phyloP scores from a whole-genome alignment of 225 moss, liverwort and hornwort species.

The Pseudisothecium myosuroides region DNA sequence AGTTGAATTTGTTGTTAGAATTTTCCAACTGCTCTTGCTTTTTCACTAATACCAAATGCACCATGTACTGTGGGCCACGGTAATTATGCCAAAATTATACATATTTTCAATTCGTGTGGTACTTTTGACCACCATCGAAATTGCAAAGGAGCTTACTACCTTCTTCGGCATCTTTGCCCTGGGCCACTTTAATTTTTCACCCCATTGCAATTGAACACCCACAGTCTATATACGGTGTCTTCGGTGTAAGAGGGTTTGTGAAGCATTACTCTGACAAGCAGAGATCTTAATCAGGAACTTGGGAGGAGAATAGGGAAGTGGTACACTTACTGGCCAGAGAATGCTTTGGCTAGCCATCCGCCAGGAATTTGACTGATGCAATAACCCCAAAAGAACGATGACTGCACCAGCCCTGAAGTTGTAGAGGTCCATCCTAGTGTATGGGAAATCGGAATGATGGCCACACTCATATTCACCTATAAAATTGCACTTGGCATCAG shows the following conservation, averaged over 20 bases:
- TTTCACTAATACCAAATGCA: background rate
- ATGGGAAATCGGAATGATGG: conserved; percentile 89
- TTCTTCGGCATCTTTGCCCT: background rate
- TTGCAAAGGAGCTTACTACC: background rate
- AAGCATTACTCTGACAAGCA: background rate
- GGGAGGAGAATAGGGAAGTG: background rate
- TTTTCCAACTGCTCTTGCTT: background rate
- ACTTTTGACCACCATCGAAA: background rate
- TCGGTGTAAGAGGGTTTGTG: background rate
- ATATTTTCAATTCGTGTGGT: no score
- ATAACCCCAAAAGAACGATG: conserved; percentile 98
- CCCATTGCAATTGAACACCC: background rate
- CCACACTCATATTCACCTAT: conserved; percentile 98
- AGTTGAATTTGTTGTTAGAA: background rate
- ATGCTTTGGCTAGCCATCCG: conserved; percentile 79
- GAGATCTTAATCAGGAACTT: background rate
- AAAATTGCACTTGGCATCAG: background rate
- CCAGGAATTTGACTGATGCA: conserved; percentile 88
- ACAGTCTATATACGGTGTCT: background rate
- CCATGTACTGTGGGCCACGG: background rate
- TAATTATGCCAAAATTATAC: background rate
- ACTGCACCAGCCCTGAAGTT: conserved; percentile 81
- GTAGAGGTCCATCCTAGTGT: conserved; percentile 85
- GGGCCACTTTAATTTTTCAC: background rate
- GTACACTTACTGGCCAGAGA: conserved; percentile 73